Base-by-base conservation (phyloP, 352 stramenopile species). In the Pythium rhizo-oryzae region DNA sequence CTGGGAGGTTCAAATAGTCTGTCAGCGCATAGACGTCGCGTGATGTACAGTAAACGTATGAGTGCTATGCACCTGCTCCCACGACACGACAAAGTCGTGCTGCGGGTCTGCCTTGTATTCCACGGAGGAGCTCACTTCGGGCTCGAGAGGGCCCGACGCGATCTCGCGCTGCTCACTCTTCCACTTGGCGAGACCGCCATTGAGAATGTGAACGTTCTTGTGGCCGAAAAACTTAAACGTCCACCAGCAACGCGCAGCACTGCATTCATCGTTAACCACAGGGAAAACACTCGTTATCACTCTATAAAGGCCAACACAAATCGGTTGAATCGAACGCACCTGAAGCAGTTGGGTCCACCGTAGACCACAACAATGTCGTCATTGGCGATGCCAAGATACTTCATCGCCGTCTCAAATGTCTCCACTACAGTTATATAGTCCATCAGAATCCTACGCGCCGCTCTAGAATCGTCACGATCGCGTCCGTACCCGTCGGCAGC, bases 201-300 rank as follows among this genome's bases (percentile, higher is more conserved):
- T 89, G 33, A 98, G 70, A 25, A 98, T 87, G 65, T 96, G 81
- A 13, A 97, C 91, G 24, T 84, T 81, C 35, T 92, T 71, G 61
- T 97, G 88, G 6, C 91, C 92, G 76, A 97, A 97, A 61, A 82
- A 90, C 68, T 94, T 93, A 70, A 98, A 94, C 63, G 85, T 97
- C 83, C 86, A 96, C 89, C 88, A 97, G 69, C 84, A 90, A 43
- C 89, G 84, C 24, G 88, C 78, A 8, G 84, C 72, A 77, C 87
- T 94, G 11, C 37, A 33, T 8, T n/a, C 53, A 35, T 16, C 4
- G 16, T 59, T 33, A 59, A 33, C 33, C 53, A 30, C 4, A 43
- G 28, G 28, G 28, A 6, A 2, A 33, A 33, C 28, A 6, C 6
- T 33, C 28, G 28, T 33, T 33, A 33, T 6, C 28, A 33, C 28